These are phyloP conservation scores for Tetracladium marchalianum DNA, from an alignment of 495 filamentous ascomycete species.

Conservation along the genomic window DNA sequence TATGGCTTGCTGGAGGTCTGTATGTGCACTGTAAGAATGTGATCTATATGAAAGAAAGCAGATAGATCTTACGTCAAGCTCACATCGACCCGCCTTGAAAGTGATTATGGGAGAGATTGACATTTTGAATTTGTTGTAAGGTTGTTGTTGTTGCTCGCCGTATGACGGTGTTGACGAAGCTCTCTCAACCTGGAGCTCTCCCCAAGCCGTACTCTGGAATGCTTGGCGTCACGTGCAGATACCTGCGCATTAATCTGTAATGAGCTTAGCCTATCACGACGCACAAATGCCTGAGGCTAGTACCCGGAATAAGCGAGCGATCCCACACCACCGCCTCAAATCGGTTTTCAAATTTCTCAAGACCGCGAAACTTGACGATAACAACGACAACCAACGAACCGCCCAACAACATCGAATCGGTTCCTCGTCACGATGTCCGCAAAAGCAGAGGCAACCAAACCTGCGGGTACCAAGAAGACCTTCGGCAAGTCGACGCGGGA, in stretches of 20 bases:
- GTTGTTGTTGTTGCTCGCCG: constrained; percentile 1
- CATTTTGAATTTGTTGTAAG: constrained; percentile 37
- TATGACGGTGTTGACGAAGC: constrained; percentile 9
- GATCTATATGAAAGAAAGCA: background rate
- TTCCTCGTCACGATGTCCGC: constrained; percentile 54
- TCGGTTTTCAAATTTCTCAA: too few relatives aligned
- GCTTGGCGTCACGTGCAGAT: too few relatives aligned
- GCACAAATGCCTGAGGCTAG: background rate
- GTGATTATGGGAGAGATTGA: constrained; percentile 79
- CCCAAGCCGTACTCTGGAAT: background rate
- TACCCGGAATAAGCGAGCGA: background rate
- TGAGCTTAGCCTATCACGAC: background rate
- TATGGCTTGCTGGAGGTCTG: constrained; percentile 50
- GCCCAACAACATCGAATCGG: constrained; percentile 13
- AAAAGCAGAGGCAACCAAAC: constrained; percentile 18
- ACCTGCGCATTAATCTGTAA: too few relatives aligned
- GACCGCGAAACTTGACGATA: constrained; percentile 5
- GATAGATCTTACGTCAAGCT: constrained; percentile 56
- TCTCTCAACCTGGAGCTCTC: constrained; percentile 7
- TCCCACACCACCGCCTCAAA: background rate
- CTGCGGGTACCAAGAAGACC: constrained; percentile 69
- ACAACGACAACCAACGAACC: constrained; percentile 18
- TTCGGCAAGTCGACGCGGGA: constrained; percentile 95
- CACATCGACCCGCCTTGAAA: constrained; percentile 93
- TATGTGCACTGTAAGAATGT: constrained; percentile 36